A percentile compares a stretch with the other conserved stretches of the same genome.
These are phyloP conservation scores for Pichia kluyveri DNA, from an alignment of 805 yeast species.

Conservation along the genomic window DNA sequence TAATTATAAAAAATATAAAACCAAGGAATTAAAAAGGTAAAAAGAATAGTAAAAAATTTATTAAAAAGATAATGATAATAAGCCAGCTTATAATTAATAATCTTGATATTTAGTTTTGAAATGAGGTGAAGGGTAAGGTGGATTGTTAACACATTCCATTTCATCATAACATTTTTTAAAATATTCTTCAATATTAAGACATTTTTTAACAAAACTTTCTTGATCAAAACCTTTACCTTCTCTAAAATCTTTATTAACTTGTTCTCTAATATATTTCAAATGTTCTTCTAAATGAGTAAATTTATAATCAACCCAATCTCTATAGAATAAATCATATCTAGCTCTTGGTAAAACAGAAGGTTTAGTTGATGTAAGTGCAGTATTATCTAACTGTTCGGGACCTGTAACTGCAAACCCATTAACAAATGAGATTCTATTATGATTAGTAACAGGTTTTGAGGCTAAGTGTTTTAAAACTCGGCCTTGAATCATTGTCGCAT, in stretches of 20 bases:
- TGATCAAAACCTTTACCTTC: slow-evolving; percentile 24
- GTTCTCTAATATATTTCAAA: slow-evolving; percentile 15
- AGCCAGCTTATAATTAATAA: not conserved
- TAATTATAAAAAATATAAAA: not conserved
- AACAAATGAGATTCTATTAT: slow-evolving; percentile 28
- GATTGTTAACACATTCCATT: slow-evolving; percentile 26
- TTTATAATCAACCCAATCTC: slow-evolving; percentile 28
- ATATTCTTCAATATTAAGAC: slow-evolving; percentile 23
- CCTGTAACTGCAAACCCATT: slow-evolving; percentile 24
- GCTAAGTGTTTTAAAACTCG: slow-evolving; percentile 40
- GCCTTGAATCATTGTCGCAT: slow-evolving; percentile 39
- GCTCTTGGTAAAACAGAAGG: slow-evolving; percentile 29
- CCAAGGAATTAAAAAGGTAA: not conserved
- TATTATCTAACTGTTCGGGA: slow-evolving; percentile 23
- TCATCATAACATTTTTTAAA: slow-evolving; percentile 24
- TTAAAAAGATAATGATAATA: not conserved
- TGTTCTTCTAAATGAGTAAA: slow-evolving; percentile 23
- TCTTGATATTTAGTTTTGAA: slow-evolving; percentile 20
- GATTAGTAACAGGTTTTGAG: slow-evolving; percentile 32
- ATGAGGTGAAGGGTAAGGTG: slow-evolving; percentile 22
- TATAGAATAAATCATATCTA: slow-evolving; percentile 25
- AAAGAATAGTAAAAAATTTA: not conserved
- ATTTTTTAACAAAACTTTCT: slow-evolving; percentile 18
- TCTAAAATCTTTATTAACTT: slow-evolving; percentile 12
- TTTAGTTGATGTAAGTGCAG: slow-evolving; percentile 26